Evolutionary conservation across 371 early-diverging fungal species (phyloP).

Genomic region (Zychaea mexicana): DNA sequence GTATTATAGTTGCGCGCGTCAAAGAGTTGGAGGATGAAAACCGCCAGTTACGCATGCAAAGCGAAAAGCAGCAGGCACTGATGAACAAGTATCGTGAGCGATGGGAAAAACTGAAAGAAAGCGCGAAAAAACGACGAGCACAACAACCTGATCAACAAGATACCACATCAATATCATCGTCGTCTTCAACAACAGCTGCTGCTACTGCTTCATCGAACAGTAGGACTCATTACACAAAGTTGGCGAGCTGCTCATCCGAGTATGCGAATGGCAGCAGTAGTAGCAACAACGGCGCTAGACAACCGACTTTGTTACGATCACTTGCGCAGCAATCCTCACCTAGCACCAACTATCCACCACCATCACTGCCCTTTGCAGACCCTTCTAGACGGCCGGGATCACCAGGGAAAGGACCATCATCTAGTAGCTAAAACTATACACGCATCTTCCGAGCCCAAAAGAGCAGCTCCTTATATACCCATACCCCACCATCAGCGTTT

Average conservation of each 20-base stretch:
- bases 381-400: not conserved
- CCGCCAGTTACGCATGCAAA: constrained; percentile 43
- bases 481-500: too few relatives aligned
- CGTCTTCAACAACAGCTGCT: not conserved
- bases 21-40: constrained; percentile 65
- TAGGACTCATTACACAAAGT: not conserved
- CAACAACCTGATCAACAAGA: constrained; percentile 19
- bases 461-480: too few relatives aligned
- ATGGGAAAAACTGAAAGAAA: constrained; percentile 89
- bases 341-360: not conserved
- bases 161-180: not conserved
- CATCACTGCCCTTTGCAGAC: not conserved
- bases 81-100: constrained; percentile 81
- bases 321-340: constrained; percentile 24
- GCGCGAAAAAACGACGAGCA: constrained; percentile 69
- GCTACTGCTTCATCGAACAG: not conserved
- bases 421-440: not conserved
- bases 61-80: constrained; percentile 53
- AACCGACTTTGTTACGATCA: constrained; percentile 19
- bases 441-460: too few relatives aligned
- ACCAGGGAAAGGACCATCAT: not conserved
- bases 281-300: not conserved
- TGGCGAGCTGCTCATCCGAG: constrained; percentile 12
- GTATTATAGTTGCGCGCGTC: constrained; percentile 30
- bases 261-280: not conserved